Conservation (phyloP, 1,284 basidiomycete species). For the Papiliotrema nemorosa region DNA sequence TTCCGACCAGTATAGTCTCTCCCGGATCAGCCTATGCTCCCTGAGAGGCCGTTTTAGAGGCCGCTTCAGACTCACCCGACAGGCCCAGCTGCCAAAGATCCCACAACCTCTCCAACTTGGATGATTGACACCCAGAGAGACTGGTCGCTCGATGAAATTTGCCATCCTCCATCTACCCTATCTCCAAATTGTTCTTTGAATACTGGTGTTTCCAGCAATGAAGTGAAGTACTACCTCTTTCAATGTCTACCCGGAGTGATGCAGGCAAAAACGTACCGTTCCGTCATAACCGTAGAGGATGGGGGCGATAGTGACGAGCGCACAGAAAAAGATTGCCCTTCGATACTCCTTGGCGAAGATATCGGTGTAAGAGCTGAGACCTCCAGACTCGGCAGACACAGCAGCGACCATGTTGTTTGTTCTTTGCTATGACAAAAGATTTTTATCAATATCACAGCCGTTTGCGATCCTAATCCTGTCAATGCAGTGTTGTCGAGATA, state of each 20-base stretch:
- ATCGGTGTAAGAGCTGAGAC: slow-evolving; percentile 1
- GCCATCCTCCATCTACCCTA: slow-evolving; percentile 5
- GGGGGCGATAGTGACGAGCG: slow-evolving; percentile 15
- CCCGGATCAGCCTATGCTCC: neutral
- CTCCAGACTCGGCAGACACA: neutral
- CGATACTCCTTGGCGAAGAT: slow-evolving; percentile 9
- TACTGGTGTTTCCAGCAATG: slow-evolving; percentile 28
- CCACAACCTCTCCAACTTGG: slow-evolving; percentile 51
- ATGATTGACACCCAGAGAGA: slow-evolving; percentile 48
- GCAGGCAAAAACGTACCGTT: slow-evolving; percentile 12
- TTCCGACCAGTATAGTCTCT: slow-evolving; percentile 49
- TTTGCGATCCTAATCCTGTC: too few species aligned
- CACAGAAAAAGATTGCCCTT: slow-evolving; percentile 7
- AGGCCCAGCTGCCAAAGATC: slow-evolving; percentile 47
- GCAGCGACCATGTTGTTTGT: slow-evolving; percentile 9
- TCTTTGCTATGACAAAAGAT: too few species aligned
- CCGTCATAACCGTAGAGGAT: slow-evolving; percentile 49
- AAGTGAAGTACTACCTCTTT: slow-evolving; percentile 37
- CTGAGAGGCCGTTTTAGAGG: neutral
- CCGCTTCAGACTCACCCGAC: slow-evolving; percentile 29
- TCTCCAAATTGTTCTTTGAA: slow-evolving; percentile 19
- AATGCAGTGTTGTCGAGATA: too few species aligned
- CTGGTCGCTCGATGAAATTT: slow-evolving; percentile 20
- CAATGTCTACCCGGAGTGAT: neutral
- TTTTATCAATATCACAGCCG: too few species aligned